Conservation (phyloP, 192 early-diverging fungal species). For the Backusella westeae region DNA sequence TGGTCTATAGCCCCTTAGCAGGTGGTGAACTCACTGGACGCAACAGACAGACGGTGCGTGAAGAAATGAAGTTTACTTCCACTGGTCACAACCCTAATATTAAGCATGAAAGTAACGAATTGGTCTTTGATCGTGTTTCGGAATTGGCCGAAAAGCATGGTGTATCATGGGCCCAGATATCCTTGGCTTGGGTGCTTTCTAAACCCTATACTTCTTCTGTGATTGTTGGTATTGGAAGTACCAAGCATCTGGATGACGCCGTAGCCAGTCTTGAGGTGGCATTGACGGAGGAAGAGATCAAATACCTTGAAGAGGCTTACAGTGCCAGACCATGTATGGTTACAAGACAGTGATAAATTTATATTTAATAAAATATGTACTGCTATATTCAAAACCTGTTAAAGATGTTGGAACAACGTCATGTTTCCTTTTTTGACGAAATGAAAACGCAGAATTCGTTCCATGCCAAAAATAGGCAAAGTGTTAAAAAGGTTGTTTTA, state of each 20-base stretch:
- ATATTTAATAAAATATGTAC: too few species aligned
- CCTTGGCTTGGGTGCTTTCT: conserved; percentile 27
- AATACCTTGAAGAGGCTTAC: conserved; percentile 19
- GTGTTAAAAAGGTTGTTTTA: neutral
- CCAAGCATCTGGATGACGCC: conserved; percentile 20
- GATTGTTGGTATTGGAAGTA: conserved; percentile 28
- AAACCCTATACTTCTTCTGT: conserved; percentile 16
- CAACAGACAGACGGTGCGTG: conserved; percentile 15
- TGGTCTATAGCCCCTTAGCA: conserved; percentile 31
- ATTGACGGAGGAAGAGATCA: conserved; percentile 25
- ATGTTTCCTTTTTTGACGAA: neutral
- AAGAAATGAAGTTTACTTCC: neutral
- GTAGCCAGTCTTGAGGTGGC: conserved; percentile 15
- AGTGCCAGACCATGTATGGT: neutral
- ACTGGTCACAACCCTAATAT: neutral
- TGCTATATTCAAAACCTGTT: too few species aligned
- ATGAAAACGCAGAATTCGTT: neutral
- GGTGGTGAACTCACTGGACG: conserved; percentile 24
- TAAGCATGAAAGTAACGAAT: neutral
- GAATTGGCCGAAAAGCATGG: conserved; percentile 25
- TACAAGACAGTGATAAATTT: too few species aligned
- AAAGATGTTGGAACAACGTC: too few species aligned
- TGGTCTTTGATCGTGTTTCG: conserved; percentile 24
- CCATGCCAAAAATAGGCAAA: neutral
- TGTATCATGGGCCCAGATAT: conserved; percentile 16